Evolutionary conservation across 306 rosid species (phyloP).

Genomic region (Dalbergia cochinchinensis): DNA sequence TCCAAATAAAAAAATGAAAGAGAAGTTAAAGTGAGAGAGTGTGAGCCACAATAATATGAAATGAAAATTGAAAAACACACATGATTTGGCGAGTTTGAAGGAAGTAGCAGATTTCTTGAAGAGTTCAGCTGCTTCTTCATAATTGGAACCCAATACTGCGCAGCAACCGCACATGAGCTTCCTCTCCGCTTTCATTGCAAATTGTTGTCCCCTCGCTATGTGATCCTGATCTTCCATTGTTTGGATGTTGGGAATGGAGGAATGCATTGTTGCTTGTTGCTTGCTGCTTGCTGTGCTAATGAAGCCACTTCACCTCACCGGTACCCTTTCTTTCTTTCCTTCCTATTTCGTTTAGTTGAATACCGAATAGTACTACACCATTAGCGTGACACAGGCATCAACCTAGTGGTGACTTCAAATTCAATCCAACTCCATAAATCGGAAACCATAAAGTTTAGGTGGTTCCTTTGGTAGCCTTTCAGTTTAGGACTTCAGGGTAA

Average conservation of each 20-base stretch:
- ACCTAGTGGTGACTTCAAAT: no score
- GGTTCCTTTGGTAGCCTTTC: no score
- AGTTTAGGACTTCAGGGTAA: no score
- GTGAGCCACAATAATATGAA: neutral
- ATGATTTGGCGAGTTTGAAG: conserved; percentile 66
- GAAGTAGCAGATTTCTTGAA: conserved; percentile 61
- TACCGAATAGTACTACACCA: neutral
- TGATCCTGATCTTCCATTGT: conserved; percentile 52
- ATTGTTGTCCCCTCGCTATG: conserved; percentile 49
- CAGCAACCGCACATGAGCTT: conserved; percentile 51
- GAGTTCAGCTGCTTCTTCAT: conserved; percentile 61
- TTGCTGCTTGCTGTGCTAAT: no score
- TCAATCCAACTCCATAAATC: no score
- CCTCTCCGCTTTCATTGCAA: conserved; percentile 57
- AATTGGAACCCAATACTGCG: conserved; percentile 50
- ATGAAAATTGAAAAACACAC: conserved; percentile 15
- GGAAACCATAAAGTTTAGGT: no score
- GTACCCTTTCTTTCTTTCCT: neutral
- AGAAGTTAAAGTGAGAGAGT: neutral
- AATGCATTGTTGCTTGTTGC: neutral
- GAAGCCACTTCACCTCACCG: neutral
- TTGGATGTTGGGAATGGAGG: neutral
- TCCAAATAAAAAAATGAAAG: no score
- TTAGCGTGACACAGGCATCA: neutral
- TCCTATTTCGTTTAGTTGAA: neutral